Conservation (phyloP, 164 flowering plant genomes). For the Kingdonia uniflora region DNA sequence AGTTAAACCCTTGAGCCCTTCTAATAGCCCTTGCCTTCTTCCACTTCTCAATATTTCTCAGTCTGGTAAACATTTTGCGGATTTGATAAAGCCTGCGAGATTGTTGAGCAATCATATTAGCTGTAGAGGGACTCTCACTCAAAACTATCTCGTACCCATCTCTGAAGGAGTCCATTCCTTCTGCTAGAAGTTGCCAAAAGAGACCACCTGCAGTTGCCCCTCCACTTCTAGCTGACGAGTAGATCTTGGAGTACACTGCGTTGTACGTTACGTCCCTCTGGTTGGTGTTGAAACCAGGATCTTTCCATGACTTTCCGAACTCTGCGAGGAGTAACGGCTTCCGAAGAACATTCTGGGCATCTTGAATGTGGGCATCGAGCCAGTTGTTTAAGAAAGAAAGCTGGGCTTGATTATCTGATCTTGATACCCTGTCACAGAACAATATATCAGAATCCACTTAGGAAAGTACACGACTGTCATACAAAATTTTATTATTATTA, state of each 20-base stretch:
- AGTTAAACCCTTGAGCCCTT: constrained; percentile 17
- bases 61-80: constrained; percentile 34
- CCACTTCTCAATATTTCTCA: constrained; percentile 26
- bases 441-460: no score
- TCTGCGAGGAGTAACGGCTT: constrained; percentile 68
- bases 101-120: constrained; percentile 35
- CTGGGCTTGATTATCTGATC: constrained; percentile 38
- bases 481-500: constrained; percentile 7
- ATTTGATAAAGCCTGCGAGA: constrained; percentile 40
- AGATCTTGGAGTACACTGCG: constrained; percentile 41
- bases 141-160: constrained; percentile 75
- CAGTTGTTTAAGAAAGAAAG: constrained; percentile 50
- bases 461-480: not conserved
- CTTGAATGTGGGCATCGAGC: constrained; percentile 51
- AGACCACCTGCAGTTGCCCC: constrained; percentile 67
- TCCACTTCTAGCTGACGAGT: constrained; percentile 52
- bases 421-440: constrained; percentile 33
- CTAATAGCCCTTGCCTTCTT: constrained; percentile 30
- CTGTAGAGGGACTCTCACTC: constrained; percentile 48
- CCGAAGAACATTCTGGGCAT: constrained; percentile 38
- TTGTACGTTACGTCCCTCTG: constrained; percentile 41
- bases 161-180: constrained; percentile 56
- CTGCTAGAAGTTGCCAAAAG: constrained; percentile 69
- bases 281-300: constrained; percentile 25
- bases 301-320: constrained; percentile 59